Conservation (phyloP, 1,139 yeast genomes). For the Pichia sp. region DNA sequence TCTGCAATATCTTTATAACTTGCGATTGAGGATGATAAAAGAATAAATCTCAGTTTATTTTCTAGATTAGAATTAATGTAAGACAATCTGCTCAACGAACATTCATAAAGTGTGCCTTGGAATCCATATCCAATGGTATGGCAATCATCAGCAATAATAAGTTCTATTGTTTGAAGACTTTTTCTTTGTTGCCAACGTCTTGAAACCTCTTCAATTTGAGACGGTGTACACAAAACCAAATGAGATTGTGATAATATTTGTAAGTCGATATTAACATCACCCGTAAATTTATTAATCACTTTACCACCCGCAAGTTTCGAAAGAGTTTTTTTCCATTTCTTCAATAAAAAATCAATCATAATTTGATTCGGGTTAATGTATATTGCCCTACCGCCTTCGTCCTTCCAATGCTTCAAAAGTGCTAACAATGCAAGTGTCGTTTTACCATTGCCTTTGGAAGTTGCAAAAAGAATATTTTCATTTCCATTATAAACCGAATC, state of each 20-base stretch:
- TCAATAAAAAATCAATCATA: slow-evolving; percentile 40
- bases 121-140: slow-evolving; percentile 58
- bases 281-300: slow-evolving; percentile 50
- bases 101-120: slow-evolving; percentile 62
- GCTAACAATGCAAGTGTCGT: slow-evolving; percentile 69
- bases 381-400: slow-evolving; percentile 56
- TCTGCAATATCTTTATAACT: slow-evolving; percentile 75
- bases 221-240: slow-evolving; percentile 71
- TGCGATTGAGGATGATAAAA: slow-evolving; percentile 60
- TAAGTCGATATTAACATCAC: slow-evolving; percentile 53
- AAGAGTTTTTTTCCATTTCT: slow-evolving; percentile 49
- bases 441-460: slow-evolving; percentile 73
- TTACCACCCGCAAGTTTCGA: slow-evolving; percentile 43
- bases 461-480: slow-evolving; percentile 55
- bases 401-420: slow-evolving; percentile 62
- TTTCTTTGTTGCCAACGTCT: slow-evolving; percentile 79
- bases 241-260: slow-evolving; percentile 52
- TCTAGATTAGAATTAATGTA: slow-evolving; percentile 62
- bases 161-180: slow-evolving; percentile 59
- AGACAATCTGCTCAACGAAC: slow-evolving; percentile 60
- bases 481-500: slow-evolving; percentile 52
- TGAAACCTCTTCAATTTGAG: slow-evolving; percentile 63
- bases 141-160: slow-evolving; percentile 70
- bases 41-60: slow-evolving; percentile 52
- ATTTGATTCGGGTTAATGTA: slow-evolving; percentile 61